Conservation (phyloP, 192 early-diverging fungal genomes). For the Podila epigama region DNA sequence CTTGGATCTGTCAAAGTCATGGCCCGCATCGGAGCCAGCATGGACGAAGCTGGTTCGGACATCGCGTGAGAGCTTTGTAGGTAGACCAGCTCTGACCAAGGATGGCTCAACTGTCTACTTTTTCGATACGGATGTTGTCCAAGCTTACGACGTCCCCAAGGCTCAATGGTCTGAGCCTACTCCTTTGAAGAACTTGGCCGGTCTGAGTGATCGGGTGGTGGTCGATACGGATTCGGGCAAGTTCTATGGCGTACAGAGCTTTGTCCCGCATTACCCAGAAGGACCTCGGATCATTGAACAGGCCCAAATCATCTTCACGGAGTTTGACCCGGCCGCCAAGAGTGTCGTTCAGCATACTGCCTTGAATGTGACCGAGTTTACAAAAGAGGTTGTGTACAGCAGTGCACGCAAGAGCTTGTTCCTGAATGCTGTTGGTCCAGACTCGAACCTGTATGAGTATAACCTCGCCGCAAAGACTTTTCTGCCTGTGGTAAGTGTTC, state of each 20-base stretch:
- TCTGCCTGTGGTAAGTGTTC: neutral
- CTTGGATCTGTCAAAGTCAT: neutral
- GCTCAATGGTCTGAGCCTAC: neutral
- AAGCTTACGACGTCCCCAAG: neutral
- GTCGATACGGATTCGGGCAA: neutral
- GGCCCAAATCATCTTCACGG: neutral
- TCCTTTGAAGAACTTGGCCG: neutral
- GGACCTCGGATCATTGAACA: neutral
- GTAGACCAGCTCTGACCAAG: neutral
- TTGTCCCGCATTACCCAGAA: neutral
- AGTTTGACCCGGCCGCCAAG: neutral
- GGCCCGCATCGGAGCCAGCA: neutral
- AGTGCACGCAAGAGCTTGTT: neutral
- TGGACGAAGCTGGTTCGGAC: neutral
- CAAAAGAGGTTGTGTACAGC: neutral
- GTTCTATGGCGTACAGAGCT: neutral
- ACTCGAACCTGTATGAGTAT: neutral
- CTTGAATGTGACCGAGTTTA: neutral
- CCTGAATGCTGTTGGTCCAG: neutral
- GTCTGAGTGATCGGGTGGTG: neutral
- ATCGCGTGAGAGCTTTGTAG: neutral
- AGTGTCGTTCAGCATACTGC: neutral
- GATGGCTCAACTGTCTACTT: neutral
- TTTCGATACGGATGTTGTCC: neutral
- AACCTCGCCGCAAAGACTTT: neutral